phyloP scores from a whole-genome alignment of 2,329 filamentous ascomycete genomes.

The Cladosporium phlei region DNA sequence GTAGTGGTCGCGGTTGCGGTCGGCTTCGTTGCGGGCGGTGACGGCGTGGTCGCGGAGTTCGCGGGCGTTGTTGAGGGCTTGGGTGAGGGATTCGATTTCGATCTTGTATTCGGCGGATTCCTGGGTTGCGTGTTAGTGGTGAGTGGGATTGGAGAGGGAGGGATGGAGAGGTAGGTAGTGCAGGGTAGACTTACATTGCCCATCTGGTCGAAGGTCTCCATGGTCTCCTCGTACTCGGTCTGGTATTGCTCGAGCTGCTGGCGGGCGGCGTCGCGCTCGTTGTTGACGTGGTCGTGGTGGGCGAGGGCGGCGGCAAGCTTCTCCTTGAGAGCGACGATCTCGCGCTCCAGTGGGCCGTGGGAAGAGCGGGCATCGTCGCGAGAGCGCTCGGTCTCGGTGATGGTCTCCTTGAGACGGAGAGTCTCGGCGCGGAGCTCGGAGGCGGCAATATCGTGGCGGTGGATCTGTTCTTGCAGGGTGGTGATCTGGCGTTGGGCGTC shows the following conservation, averaged over 20 bases:
- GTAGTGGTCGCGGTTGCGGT: constrained; percentile 25
- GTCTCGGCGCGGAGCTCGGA: constrained; percentile 21
- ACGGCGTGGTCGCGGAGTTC: constrained; percentile 31
- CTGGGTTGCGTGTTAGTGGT: neutral
- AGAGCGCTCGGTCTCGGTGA: constrained; percentile 26
- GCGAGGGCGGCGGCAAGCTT: constrained; percentile 22
- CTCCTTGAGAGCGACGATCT: constrained; percentile 25
- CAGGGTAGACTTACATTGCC: too few relatives aligned
- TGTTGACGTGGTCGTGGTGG: constrained; percentile 21
- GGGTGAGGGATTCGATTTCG: constrained; percentile 28
- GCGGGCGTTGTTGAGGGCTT: constrained; percentile 25
- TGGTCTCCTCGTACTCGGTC: constrained; percentile 26
- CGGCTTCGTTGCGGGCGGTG: constrained; percentile 24
- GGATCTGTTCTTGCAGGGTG: constrained; percentile 18
- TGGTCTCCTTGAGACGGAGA: constrained; percentile 21
- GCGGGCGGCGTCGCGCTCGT: constrained; percentile 22
- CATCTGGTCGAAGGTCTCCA: constrained; percentile 14
- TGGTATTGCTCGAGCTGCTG: constrained; percentile 24
- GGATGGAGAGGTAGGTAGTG: too few relatives aligned
- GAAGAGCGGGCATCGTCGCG: constrained; percentile 26
- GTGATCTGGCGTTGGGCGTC: constrained; percentile 23
- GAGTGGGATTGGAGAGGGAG: too few relatives aligned
- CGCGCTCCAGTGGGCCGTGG: constrained; percentile 20
- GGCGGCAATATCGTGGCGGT: neutral
- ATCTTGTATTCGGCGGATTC: constrained; percentile 16